These are phyloP conservation scores for Neofusicoccum parvum DNA, from an alignment of 2,329 filamentous ascomycete genomes.

Conservation along the genomic window DNA sequence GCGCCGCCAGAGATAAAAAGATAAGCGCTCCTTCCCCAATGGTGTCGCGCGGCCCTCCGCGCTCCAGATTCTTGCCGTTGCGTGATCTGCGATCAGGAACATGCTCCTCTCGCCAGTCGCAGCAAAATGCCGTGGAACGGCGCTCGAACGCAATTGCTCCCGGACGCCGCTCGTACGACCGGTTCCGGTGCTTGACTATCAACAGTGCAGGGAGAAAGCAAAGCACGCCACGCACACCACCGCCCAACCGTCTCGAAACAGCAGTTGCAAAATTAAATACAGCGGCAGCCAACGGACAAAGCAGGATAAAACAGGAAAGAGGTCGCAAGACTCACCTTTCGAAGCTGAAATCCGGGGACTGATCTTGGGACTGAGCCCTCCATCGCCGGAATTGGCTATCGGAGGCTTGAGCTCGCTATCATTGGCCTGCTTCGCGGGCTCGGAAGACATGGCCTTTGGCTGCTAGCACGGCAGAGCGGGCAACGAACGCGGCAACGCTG, in stretches of 20 bases:
- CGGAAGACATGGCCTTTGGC: constrained; percentile 12
- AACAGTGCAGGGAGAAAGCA: background rate
- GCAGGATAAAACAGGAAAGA: background rate
- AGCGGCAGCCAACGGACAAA: background rate
- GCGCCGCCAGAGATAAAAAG: constrained; percentile 11
- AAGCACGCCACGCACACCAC: background rate
- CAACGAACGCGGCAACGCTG: background rate
- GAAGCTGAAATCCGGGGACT: background rate
- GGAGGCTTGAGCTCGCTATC: constrained; percentile 9
- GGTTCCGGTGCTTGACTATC: background rate
- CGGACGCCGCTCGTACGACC: background rate
- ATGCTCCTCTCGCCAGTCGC: background rate
- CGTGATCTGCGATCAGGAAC: background rate
- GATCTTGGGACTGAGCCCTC: background rate
- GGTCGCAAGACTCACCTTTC: constrained; percentile 6
- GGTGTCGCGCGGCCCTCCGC: constrained; percentile 1
- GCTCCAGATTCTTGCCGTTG: background rate
- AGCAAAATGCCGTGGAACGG: background rate
- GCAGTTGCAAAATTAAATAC: background rate
- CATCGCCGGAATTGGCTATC: background rate
- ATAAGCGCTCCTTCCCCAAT: constrained; percentile 14
- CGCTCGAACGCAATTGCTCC: background rate
- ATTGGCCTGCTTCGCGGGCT: constrained; percentile 12
- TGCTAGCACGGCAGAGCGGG: constrained; percentile 13
- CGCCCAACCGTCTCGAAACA: background rate